Evolutionary conservation across 2,329 filamentous ascomycete genomes (phyloP), one percentile per base, ranked within the genome.

Genomic region (Pseudocercospora cruenta): DNA sequence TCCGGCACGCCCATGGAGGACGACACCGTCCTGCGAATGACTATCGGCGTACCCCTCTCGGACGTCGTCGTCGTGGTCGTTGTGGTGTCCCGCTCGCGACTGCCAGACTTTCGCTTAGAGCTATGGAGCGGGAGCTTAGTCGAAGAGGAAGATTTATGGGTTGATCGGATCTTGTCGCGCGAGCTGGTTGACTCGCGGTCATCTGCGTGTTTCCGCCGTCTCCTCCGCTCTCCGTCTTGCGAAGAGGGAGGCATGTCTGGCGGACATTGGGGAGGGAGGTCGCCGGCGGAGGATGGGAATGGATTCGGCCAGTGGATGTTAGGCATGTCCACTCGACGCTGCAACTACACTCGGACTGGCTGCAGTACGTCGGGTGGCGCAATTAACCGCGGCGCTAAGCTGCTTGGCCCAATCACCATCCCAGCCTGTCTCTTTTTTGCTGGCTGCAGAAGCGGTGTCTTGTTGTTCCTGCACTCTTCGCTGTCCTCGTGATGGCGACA

Each of bases 1-100:
- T 84, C 83, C 43, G 83, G 82, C 58, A 81, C 72, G 19, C 79
- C 78, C 68, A 72, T 65, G 31, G 69, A 58, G 19, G 54, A 33
- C 54, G 54, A 70, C 66, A 69, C 55, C 58, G 70, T 67, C 45
- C 36, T 58, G 28, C 24, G 54, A 19, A 58, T 58, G 54, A 58
- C 31, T 36, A 58, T 14, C 45, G 59, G 51, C 31, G 60, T 49
- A 60, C 55, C 63, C 19, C 60, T 60, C 28, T 68, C 58, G 21
- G 65, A 58, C 47, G 55, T 58, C 21, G 58, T 49, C 8, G 51
- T 62, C 24, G 43, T 63, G 31, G 31, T 64, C 31, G 67, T 60
- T 53, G 61, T 67, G 51, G 66, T 69, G 45, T 76, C 75, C 57
- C 70, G 71, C 57, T 75, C 74, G 39, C 69, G 71, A 62, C 69